Percentiles rank a stretch among this genome's conserved stretches.
These are phyloP conservation scores for Neofusicoccum parvum DNA, from an alignment of 2,329 filamentous ascomycete species.

Conservation along the genomic window DNA sequence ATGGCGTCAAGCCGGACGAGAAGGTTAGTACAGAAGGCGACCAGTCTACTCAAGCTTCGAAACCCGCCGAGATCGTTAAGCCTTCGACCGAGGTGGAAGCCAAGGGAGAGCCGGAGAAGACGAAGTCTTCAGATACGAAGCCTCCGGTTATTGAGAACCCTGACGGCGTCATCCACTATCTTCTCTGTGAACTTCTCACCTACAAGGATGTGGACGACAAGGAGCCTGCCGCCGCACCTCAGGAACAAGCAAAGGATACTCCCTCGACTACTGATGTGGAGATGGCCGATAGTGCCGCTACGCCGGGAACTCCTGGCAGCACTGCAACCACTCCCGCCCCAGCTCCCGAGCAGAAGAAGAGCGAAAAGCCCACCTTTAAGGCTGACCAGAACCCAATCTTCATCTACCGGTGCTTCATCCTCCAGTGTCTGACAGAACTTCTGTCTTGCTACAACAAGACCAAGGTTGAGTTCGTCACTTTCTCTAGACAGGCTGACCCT, in stretches of 20 bases:
- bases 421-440: slow-evolving; percentile 89
- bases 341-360: slow-evolving; percentile 56
- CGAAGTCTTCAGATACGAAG: slow-evolving; percentile 73
- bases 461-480: slow-evolving; percentile 99
- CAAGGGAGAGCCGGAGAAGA: slow-evolving; percentile 62
- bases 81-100: slow-evolving; percentile 44
- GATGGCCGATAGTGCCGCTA: slow-evolving; percentile 43
- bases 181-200: slow-evolving; percentile 87
- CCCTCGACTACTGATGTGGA: slow-evolving; percentile 48
- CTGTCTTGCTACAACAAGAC: slow-evolving; percentile 89
- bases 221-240: slow-evolving; percentile 52
- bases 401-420: slow-evolving; percentile 91
- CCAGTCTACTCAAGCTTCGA: slow-evolving; percentile 37
- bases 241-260: slow-evolving; percentile 47
- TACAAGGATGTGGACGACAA: slow-evolving; percentile 93
- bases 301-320: slow-evolving; percentile 21
- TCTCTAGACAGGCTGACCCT: slow-evolving; percentile 86
- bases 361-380: slow-evolving; percentile 77
- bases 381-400: slow-evolving; percentile 93
- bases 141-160: slow-evolving; percentile 86
- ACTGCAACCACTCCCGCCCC: slow-evolving; percentile 36
- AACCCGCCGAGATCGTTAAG: slow-evolving; percentile 25
- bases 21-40: not conserved
- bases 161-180: slow-evolving; percentile 92
- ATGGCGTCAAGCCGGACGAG: not conserved